phyloP scores from a whole-genome alignment of 2,329 filamentous ascomycete species.

The Lasiodiplodia hormozganensis region DNA sequence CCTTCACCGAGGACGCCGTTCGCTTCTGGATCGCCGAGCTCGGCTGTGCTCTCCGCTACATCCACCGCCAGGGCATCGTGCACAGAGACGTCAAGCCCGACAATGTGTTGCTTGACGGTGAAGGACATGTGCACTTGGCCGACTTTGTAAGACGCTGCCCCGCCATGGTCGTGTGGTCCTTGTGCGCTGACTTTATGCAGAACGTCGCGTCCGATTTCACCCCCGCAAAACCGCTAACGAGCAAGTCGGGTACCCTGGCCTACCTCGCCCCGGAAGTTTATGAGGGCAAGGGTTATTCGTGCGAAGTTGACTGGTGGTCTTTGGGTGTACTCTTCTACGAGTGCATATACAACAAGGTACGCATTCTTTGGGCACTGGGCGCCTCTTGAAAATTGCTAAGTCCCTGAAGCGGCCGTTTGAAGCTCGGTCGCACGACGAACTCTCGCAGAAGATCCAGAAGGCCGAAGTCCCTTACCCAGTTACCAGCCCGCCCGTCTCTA shows the following conservation, averaged over 20 bases:
- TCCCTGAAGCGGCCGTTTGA: constrained; percentile 82
- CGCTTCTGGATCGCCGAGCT: constrained; percentile 97
- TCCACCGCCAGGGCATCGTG: constrained; percentile 51
- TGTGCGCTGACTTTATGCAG: constrained; percentile 59
- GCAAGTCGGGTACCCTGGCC: constrained; percentile 94
- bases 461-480: constrained; percentile 88
- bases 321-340: constrained; percentile 98
- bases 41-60: constrained; percentile 78
- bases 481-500: constrained; percentile 87
- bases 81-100: constrained; percentile 53
- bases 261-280: constrained; percentile 98
- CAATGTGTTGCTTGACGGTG: constrained; percentile 50
- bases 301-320: constrained; percentile 98
- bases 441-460: constrained; percentile 81
- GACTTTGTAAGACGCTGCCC: constrained; percentile 78
- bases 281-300: constrained; percentile 84
- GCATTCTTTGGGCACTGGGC: background rate
- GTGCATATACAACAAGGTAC: constrained; percentile 97
- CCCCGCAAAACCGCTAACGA: constrained; percentile 81
- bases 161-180: background rate
- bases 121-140: constrained; percentile 86
- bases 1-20: constrained; percentile 96
- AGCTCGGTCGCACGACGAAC: constrained; percentile 80
- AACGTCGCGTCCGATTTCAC: constrained; percentile 96
- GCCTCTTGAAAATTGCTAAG: background rate